phyloP scores from a whole-genome alignment of 768 basidiomycete genomes.

The Cystobasidiopsis lactophilus region DNA sequence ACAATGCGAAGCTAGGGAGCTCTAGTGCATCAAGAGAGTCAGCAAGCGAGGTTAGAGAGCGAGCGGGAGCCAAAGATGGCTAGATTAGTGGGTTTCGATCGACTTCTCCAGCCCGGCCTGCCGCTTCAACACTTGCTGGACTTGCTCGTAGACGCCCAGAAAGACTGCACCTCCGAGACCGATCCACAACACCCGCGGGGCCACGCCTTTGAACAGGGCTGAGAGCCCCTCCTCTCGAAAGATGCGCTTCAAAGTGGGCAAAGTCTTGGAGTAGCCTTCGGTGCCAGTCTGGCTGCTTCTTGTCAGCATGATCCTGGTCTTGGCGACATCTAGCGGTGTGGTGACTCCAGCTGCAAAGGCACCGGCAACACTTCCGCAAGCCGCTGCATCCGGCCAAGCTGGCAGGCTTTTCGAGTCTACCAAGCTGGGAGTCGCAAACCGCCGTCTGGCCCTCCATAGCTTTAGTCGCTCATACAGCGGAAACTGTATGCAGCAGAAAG shows the following conservation, averaged over 20 bases:
- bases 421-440: slow-evolving; percentile 26
- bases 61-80: too few species aligned
- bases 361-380: slow-evolving; percentile 78
- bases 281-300: not conserved
- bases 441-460: slow-evolving; percentile 32
- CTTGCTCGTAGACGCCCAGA: slow-evolving; percentile 69
- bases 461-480: slow-evolving; percentile 85
- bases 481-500: slow-evolving; percentile 88
- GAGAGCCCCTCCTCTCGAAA: slow-evolving; percentile 42
- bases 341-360: slow-evolving; percentile 72
- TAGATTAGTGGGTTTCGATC: too few species aligned
- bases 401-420: slow-evolving; percentile 33
- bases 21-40: too few species aligned
- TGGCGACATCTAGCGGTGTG: slow-evolving; percentile 86
- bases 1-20: too few species aligned
- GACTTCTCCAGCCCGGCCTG: too few species aligned
- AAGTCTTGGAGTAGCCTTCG: not conserved
- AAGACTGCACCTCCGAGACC: slow-evolving; percentile 92
- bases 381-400: slow-evolving; percentile 32
- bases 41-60: too few species aligned
- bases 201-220: slow-evolving; percentile 64
- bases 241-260: slow-evolving; percentile 25
- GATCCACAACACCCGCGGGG: slow-evolving; percentile 89
- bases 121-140: too few species aligned
- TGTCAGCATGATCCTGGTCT: slow-evolving; percentile 83